These are phyloP conservation scores for Auricularia cornea DNA, from an alignment of 768 basidiomycete genomes.

Conservation along the genomic window DNA sequence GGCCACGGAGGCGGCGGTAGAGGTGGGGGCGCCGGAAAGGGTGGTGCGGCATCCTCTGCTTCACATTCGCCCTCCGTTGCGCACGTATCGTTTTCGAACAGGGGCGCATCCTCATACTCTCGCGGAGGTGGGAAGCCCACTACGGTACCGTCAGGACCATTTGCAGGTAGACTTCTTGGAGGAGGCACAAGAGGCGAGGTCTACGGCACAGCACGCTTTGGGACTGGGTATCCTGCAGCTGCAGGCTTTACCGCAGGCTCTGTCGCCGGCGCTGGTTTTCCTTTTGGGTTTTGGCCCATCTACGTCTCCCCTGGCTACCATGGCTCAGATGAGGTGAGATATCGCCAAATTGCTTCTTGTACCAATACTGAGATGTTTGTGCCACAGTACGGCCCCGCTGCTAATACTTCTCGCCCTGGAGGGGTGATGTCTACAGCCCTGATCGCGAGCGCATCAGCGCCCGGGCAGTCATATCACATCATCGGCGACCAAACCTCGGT, in stretches of 20 bases:
- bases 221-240: not conserved
- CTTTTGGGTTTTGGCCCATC: not conserved
- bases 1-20: not conserved
- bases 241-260: not conserved
- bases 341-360: not conserved
- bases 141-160: not conserved
- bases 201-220: not conserved
- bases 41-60: not conserved
- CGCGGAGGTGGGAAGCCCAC: not conserved
- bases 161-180: not conserved
- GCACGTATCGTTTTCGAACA: not conserved
- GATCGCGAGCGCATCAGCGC: not conserved
- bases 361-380: too few species aligned
- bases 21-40: not conserved
- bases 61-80: not conserved
- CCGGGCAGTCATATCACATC: not conserved
- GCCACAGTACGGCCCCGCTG: not conserved
- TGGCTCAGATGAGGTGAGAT: not conserved
- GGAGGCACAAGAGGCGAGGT: not conserved
- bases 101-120: not conserved
- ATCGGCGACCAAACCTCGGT: not conserved
- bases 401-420: not conserved
- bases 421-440: not conserved
- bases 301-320: not conserved
- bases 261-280: not conserved